Evolutionary conservation across 805 yeast species (phyloP).

Genomic region (Ogataea philodendri): DNA sequence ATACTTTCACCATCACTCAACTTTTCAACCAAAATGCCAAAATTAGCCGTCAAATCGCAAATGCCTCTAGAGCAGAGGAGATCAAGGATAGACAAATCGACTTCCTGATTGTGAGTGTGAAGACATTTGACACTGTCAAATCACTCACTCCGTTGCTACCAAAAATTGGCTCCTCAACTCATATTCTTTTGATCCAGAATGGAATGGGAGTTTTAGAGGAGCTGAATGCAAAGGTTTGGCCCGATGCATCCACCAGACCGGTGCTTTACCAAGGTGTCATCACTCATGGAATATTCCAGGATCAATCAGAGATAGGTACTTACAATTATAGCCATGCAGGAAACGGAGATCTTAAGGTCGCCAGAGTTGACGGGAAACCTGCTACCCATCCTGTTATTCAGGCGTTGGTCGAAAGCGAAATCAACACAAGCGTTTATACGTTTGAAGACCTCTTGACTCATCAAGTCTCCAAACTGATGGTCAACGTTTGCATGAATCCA

Average conservation of each 20-base stretch:
- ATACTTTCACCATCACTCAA: constrained; percentile 24
- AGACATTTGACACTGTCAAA: constrained; percentile 66
- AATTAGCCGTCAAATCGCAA: constrained; percentile 16
- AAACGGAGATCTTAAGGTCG: constrained; percentile 59
- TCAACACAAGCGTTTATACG: constrained; percentile 32
- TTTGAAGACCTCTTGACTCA: constrained; percentile 47
- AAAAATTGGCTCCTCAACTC: constrained; percentile 47
- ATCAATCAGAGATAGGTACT: constrained; percentile 26
- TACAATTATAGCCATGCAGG: constrained; percentile 68
- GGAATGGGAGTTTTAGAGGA: constrained; percentile 73
- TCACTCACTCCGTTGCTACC: constrained; percentile 60
- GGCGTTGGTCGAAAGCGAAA: constrained; percentile 25
- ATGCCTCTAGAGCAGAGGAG: constrained; percentile 17
- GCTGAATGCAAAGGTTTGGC: constrained; percentile 55
- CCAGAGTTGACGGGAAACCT: constrained; percentile 34
- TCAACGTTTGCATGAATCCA: constrained; percentile 83
- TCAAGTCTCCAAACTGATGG: constrained; percentile 73
- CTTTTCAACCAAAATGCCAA: constrained; percentile 23
- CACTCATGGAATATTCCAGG: constrained; percentile 76
- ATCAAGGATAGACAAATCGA: constrained; percentile 25
- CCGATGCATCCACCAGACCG: constrained; percentile 45
- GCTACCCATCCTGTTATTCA: constrained; percentile 25
- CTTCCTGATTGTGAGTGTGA: constrained; percentile 67
- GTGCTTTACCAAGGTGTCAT: constrained; percentile 70
- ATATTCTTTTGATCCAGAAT: constrained; percentile 73